phyloP scores from a whole-genome alignment of 805 yeast species.

The Starmerella vaccinii region DNA sequence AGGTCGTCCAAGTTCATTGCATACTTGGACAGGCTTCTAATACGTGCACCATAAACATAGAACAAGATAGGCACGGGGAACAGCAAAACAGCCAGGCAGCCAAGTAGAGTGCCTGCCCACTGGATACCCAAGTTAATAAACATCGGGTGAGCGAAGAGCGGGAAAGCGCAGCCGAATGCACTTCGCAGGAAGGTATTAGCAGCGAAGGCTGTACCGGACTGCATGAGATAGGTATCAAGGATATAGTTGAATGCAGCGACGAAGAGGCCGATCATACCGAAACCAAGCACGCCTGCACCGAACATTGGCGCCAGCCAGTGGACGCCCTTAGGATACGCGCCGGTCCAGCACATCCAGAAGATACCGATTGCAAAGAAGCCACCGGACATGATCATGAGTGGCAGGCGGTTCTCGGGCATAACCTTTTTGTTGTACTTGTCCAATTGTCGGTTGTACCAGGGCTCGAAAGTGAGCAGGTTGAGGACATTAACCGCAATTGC shows the following conservation, averaged over 20 bases:
- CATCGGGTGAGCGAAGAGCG: conserved; percentile 63
- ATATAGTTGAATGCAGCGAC: conserved; percentile 61
- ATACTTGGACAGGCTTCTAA: conserved; percentile 50
- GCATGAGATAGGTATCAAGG: conserved; percentile 56
- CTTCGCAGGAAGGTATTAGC: conserved; percentile 65
- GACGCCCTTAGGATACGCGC: conserved; percentile 55
- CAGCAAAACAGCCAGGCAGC: conserved; percentile 47
- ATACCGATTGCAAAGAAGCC: conserved; percentile 65
- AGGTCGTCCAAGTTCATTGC: conserved; percentile 33
- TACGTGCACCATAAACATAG: conserved; percentile 44
- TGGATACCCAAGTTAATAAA: conserved; percentile 56
- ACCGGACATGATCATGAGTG: conserved; percentile 65
- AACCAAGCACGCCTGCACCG: conserved; percentile 55
- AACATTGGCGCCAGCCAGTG: conserved; percentile 78
- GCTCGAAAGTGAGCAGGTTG: conserved; percentile 46
- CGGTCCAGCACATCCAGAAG: conserved; percentile 84
- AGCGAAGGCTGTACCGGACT: conserved; percentile 72
- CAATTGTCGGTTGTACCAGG: conserved; percentile 40
- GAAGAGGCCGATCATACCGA: conserved; percentile 59
- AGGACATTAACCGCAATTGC: conserved; percentile 46
- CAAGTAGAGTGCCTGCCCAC: conserved; percentile 71
- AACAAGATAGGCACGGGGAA: conserved; percentile 63
- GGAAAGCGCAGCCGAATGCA: conserved; percentile 58
- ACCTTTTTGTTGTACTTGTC: conserved; percentile 42
- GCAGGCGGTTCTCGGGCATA: conserved; percentile 71